Evolutionary conservation across 1,139 yeast genomes (phyloP), one percentile per base, ranked within the genome.

Genomic region (Candida tropicalis): DNA sequence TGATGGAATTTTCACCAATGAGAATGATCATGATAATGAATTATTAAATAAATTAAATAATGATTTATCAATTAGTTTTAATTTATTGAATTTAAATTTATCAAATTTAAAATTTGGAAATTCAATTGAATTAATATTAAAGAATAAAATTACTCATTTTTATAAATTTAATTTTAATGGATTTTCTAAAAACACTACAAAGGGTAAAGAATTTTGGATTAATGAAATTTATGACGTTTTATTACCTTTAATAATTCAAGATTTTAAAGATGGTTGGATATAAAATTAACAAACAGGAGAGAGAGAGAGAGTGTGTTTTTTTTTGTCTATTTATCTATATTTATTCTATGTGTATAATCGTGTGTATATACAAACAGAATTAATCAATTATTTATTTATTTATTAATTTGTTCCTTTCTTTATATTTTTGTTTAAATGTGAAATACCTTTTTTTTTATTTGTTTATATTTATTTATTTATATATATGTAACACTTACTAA

Each of bases 201-300:
- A 52, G n/a, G n/a, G n/a, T 25, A 47, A 50, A 31, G 33, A 23
- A 5, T 11, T 12, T 17, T 73, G 76, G 76, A 60, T 56, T 38
- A 45, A 45, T 18, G 68, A 65, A 5, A 59, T 68, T 38, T 49
- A 54, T 40, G 50, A 50, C 20, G 40, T 44, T 2, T 54, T 69
- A 10, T 43, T 63, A n/a, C 65, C 66, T 4, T 65, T 70, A 44
- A 55, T 67, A n/a, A 60, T 61, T 23, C 54, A 53, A 13, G 77
- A 73, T 49, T 58, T 57, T 44, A 47, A 57, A 24, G 69, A 68
- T 25, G 76, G 77, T 6, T 73, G 77, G 76, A 57, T 56, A 38
- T 65, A 47, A 51, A n/a, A n/a, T n/a, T n/a, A n/a, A n/a, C n/a
- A n/a, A n/a, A n/a, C n/a, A n/a, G n/a, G n/a, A n/a, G n/a, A n/a